phyloP scores from a whole-genome alignment of 768 basidiomycete genomes.

The Atractiella rhizophila region DNA sequence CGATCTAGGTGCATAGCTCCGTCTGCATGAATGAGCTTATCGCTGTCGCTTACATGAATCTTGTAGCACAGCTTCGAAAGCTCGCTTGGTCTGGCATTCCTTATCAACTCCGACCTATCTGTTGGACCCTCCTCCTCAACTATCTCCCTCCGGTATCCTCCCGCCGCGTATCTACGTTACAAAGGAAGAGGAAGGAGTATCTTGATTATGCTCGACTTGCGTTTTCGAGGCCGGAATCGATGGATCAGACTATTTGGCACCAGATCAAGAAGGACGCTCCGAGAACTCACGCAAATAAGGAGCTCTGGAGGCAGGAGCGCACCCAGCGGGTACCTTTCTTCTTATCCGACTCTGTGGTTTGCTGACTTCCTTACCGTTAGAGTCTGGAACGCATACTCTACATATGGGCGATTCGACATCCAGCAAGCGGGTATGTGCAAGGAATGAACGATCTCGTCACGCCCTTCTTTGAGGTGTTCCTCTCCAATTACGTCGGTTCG shows the following conservation, averaged over 20 bases:
- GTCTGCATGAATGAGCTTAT: too few relatives aligned
- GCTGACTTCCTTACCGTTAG: slow-evolving; percentile 23
- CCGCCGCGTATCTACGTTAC: slow-evolving; percentile 46
- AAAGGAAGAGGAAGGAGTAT: slow-evolving; percentile 78
- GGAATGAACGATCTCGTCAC: slow-evolving; percentile 96
- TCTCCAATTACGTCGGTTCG: slow-evolving; percentile 74
- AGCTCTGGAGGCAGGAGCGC: slow-evolving; percentile 64
- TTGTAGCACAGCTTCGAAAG: slow-evolving; percentile 62
- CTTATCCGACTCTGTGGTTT: background rate
- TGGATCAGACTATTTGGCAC: slow-evolving; percentile 97
- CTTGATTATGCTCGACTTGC: slow-evolving; percentile 64
- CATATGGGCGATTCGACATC: slow-evolving; percentile 97
- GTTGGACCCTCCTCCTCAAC: slow-evolving; percentile 82
- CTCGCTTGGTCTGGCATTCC: slow-evolving; percentile 91
- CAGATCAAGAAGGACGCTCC: slow-evolving; percentile 98
- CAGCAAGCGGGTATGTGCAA: slow-evolving; percentile 94
- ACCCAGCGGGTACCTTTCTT: slow-evolving; percentile 55
- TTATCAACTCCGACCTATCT: slow-evolving; percentile 55
- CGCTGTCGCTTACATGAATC: too few relatives aligned
- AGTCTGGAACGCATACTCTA: slow-evolving; percentile 83
- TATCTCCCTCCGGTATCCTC: slow-evolving; percentile 68
- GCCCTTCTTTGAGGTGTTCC: slow-evolving; percentile 91
- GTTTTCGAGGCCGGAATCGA: slow-evolving; percentile 58
- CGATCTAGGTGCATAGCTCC: too few relatives aligned
- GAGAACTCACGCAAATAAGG: slow-evolving; percentile 69